These are phyloP conservation scores for Francoa sonchifolia DNA, from an alignment of 441 rosid species.

Conservation along the genomic window DNA sequence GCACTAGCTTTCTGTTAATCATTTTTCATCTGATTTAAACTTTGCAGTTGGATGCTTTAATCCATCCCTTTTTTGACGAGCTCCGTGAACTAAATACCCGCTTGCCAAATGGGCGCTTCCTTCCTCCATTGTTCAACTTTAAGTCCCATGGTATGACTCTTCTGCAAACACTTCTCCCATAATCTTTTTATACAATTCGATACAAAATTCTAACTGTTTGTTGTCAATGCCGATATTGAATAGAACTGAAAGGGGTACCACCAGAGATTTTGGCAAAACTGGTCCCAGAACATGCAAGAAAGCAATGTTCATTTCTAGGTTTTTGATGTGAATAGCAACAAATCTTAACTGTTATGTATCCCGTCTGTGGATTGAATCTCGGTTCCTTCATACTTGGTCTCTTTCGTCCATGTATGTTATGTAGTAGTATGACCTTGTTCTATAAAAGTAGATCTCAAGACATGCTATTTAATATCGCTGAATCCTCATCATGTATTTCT, in stretches of 20 bases:
- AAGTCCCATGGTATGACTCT: conserved; percentile 38
- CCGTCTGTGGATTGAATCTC: too few species aligned
- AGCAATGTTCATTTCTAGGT: conserved; percentile 61
- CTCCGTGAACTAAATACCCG: conserved; percentile 39
- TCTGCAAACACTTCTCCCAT: neutral
- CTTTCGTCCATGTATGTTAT: conserved; percentile 5
- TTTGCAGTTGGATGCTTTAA: conserved; percentile 45
- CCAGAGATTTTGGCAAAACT: conserved; percentile 52
- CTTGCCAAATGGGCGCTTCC: conserved; percentile 49
- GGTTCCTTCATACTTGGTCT: too few species aligned
- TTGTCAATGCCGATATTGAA: conserved; percentile 2
- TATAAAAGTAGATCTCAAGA: too few species aligned
- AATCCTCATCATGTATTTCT: too few species aligned
- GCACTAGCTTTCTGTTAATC: neutral
- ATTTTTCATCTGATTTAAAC: neutral
- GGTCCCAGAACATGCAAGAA: conserved; percentile 84
- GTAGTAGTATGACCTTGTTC: too few species aligned
- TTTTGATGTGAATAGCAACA: conserved; percentile 22
- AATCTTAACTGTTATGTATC: too few species aligned
- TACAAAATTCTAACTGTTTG: neutral
- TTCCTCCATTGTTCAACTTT: conserved; percentile 51
- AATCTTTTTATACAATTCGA: neutral
- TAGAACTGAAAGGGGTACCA: conserved; percentile 77
- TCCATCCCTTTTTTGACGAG: conserved; percentile 68
- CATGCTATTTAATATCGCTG: too few species aligned